Conservation (phyloP, 192 early-diverging fungal species). For the Rhizophagus sp. region DNA sequence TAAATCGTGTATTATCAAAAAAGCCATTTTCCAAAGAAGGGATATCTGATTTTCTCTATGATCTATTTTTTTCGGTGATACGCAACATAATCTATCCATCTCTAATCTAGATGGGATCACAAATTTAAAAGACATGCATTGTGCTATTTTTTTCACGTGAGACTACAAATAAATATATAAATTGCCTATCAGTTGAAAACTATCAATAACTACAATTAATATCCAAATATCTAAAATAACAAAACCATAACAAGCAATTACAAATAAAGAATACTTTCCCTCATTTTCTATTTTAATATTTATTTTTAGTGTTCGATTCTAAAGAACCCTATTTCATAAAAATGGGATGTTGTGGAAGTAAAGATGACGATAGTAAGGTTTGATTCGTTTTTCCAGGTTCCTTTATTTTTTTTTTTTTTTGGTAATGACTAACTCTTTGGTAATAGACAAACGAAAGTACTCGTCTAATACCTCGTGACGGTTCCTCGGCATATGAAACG, state of each 20-base stretch:
- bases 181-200: too few relatives aligned
- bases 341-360: conserved; percentile 30
- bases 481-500: not conserved
- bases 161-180: too few relatives aligned
- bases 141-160: too few relatives aligned
- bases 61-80: not conserved
- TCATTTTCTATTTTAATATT: not conserved
- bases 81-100: not conserved
- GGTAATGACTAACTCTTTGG: too few relatives aligned
- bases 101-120: not conserved
- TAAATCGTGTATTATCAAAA: not conserved
- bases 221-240: too few relatives aligned
- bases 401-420: not conserved
- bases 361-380: conserved; percentile 18
- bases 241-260: not conserved
- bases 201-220: too few relatives aligned
- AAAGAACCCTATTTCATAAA: not conserved
- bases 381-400: not conserved
- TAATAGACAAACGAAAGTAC: conserved; percentile 13
- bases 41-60: not conserved
- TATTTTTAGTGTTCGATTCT: not conserved
- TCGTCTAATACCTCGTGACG: conserved; percentile 17
- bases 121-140: too few relatives aligned
- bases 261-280: not conserved
- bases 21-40: not conserved